Evolutionary conservation across 495 filamentous ascomycete species (phyloP).

Genomic region (Tuber umbilicatum): DNA sequence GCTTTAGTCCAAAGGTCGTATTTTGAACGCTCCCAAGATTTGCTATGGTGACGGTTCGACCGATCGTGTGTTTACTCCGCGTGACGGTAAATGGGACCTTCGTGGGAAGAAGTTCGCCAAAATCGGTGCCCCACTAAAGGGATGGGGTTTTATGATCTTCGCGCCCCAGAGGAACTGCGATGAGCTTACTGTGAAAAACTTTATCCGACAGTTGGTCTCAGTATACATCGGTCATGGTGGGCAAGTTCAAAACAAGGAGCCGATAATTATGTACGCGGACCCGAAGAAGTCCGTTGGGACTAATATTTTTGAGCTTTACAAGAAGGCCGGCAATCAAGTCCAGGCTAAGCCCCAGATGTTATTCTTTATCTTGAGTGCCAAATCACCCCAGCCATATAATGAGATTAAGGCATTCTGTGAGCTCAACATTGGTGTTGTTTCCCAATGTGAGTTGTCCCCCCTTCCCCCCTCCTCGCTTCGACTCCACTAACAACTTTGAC

Average conservation of each 20-base stretch:
- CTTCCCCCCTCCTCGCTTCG: background rate
- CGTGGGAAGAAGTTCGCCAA: constrained; percentile 72
- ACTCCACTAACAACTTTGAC: constrained; percentile 4
- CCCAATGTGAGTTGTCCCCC: constrained; percentile 51
- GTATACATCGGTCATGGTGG: constrained; percentile 69
- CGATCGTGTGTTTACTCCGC: constrained; percentile 17
- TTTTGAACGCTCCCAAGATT: constrained; percentile 65
- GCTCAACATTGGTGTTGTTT: constrained; percentile 67
- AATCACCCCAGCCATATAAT: constrained; percentile 60
- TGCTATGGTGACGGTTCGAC: constrained; percentile 50
- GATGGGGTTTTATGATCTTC: constrained; percentile 66
- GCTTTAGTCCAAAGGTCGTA: constrained; percentile 55
- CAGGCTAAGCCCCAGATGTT: constrained; percentile 55
- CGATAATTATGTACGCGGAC: constrained; percentile 41
- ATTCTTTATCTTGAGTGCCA: constrained; percentile 64
- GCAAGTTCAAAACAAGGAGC: constrained; percentile 45
- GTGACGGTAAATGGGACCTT: constrained; percentile 74
- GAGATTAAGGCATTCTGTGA: constrained; percentile 78
- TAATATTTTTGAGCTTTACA: constrained; percentile 52
- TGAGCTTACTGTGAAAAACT: constrained; percentile 50
- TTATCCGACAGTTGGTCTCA: constrained; percentile 55
- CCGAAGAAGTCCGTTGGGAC: constrained; percentile 44
- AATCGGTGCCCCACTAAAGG: constrained; percentile 48
- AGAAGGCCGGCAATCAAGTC: constrained; percentile 47
- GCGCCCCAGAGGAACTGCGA: constrained; percentile 30